Conservation (phyloP, 192 early-diverging fungal species). For the Gryganskiella cystojenkinii region DNA sequence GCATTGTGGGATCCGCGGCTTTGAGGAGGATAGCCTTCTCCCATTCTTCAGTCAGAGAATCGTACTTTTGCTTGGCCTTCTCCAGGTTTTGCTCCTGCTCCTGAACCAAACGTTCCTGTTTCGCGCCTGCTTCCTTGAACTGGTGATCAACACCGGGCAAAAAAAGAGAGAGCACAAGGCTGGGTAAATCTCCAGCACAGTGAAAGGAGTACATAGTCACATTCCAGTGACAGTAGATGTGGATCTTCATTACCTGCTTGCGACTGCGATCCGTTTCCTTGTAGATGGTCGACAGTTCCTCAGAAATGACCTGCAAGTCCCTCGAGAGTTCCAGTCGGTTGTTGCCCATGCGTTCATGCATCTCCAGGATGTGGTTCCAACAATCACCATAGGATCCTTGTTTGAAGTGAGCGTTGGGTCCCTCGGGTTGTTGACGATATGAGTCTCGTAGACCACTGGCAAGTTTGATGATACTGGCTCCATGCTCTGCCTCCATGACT, state of each 20-base stretch:
- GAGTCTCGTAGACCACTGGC: slow-evolving; percentile 69
- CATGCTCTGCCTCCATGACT: slow-evolving; percentile 92
- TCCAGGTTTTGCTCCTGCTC: slow-evolving; percentile 86
- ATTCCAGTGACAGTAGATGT: no score
- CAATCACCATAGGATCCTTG: slow-evolving; percentile 76
- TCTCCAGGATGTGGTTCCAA: slow-evolving; percentile 80
- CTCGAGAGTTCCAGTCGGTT: slow-evolving; percentile 82
- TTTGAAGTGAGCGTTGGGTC: slow-evolving; percentile 33
- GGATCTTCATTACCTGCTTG: slow-evolving; percentile 84
- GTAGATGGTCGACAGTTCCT: slow-evolving; percentile 76
- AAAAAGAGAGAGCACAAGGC: no score
- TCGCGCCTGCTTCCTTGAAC: slow-evolving; percentile 84
- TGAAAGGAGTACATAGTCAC: no score
- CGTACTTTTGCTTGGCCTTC: slow-evolving; percentile 87
- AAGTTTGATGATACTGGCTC: slow-evolving; percentile 80
- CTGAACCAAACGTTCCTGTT: slow-evolving; percentile 78
- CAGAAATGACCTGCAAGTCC: slow-evolving; percentile 78
- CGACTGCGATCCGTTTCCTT: slow-evolving; percentile 85
- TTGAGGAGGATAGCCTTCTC: slow-evolving; percentile 76
- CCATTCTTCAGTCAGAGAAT: slow-evolving; percentile 85
- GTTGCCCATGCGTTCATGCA: slow-evolving; percentile 88
- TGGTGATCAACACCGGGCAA: slow-evolving; percentile 31
- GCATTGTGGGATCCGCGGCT: slow-evolving; percentile 50
- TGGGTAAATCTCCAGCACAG: no score
- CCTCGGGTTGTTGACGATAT: slow-evolving; percentile 67